phyloP scores from a whole-genome alignment of 23 red algal species.

The Gracilaria domingensis region DNA sequence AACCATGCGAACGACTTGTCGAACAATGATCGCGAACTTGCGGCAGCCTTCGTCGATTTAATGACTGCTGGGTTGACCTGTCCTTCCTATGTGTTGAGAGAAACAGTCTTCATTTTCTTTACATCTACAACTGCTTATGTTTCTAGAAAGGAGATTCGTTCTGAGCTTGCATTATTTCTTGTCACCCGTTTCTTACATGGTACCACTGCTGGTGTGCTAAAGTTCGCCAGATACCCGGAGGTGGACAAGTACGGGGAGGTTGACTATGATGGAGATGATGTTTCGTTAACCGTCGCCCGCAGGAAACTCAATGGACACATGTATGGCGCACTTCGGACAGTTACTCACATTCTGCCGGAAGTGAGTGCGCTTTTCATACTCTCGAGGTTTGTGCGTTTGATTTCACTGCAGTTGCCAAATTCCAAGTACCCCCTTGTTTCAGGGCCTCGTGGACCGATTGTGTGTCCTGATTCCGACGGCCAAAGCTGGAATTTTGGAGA shows the following conservation, averaged over 20 bases:
- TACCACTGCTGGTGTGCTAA: slow-evolving; percentile 7
- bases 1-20: slow-evolving; percentile 8
- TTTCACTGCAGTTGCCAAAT: not conserved
- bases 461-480: slow-evolving; percentile 23
- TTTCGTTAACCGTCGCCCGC: not conserved
- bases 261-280: slow-evolving; percentile 28
- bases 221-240: slow-evolving; percentile 6
- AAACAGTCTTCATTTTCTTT: slow-evolving; percentile 51
- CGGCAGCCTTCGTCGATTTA: slow-evolving; percentile 49
- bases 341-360: slow-evolving; percentile 24
- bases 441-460: not conserved
- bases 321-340: not conserved
- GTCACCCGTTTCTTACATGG: slow-evolving; percentile 49
- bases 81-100: slow-evolving; percentile 43
- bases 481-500: slow-evolving; percentile 56
- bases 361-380: slow-evolving; percentile 12
- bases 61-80: slow-evolving; percentile 27
- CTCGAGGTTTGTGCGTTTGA: not conserved
- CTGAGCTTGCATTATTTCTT: slow-evolving; percentile 25
- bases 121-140: not conserved
- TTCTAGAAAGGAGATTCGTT: not conserved
- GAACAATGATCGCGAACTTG: slow-evolving; percentile 6
- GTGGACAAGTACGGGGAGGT: not conserved
- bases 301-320: slow-evolving; percentile 12
- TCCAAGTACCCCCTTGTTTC: not conserved